phyloP scores from a whole-genome alignment of 2,329 filamentous ascomycete species.

The Aspergillus sp. region DNA sequence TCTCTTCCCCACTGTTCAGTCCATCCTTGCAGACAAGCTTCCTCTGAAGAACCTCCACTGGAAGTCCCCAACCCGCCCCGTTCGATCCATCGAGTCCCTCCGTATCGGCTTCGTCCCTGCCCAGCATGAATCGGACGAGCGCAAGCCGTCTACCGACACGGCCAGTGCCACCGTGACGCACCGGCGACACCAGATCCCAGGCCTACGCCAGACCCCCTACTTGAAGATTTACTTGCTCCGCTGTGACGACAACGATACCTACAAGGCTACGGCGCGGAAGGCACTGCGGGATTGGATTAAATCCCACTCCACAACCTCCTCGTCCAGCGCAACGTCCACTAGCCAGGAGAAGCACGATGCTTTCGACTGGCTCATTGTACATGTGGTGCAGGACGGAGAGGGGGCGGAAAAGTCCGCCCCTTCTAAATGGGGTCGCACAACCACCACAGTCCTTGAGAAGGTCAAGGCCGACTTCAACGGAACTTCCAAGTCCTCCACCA shows the following conservation, averaged over 20 bases:
- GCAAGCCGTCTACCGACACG: slow-evolving; percentile 40
- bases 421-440: slow-evolving; percentile 75
- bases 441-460: slow-evolving; percentile 85
- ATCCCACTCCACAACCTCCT: slow-evolving; percentile 63
- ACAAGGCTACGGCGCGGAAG: slow-evolving; percentile 77
- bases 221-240: slow-evolving; percentile 85
- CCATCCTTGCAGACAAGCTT: slow-evolving; percentile 74
- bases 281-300: slow-evolving; percentile 92
- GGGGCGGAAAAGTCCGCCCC: slow-evolving; percentile 65
- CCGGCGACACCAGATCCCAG: slow-evolving; percentile 91
- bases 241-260: slow-evolving; percentile 93
- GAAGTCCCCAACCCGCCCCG: slow-evolving; percentile 88
- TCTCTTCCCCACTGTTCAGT: slow-evolving; percentile 78
- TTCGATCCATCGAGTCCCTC: slow-evolving; percentile 90
- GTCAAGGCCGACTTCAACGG: slow-evolving; percentile 87
- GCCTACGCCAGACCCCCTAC: slow-evolving; percentile 88
- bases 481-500: slow-evolving; percentile 67
- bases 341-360: slow-evolving; percentile 92
- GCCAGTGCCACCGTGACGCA: slow-evolving; percentile 39
- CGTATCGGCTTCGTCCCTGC: slow-evolving; percentile 82
- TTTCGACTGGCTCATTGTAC: slow-evolving; percentile 91
- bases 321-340: slow-evolving; percentile 50
- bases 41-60: slow-evolving; percentile 92
- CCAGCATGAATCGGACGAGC: slow-evolving; percentile 45
- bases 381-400: slow-evolving; percentile 82